Conservation (phyloP, 305 asterid species). For the Rubia tinctorum region DNA sequence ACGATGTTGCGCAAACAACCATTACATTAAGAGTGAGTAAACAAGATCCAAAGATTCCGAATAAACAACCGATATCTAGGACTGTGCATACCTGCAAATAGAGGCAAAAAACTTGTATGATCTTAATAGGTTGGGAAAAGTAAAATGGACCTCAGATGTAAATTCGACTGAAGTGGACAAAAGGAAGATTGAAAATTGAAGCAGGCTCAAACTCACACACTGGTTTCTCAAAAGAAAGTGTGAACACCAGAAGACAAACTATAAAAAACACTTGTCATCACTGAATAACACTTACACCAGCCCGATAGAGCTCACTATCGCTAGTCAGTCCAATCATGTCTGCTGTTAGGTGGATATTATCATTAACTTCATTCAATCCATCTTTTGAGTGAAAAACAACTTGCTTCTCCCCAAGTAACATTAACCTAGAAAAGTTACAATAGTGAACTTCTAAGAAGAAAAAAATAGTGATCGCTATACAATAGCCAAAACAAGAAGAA, state of each 20-base stretch:
- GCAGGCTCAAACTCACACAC: not conserved
- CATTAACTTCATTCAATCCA: slow-evolving; percentile 83
- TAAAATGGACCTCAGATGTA: not conserved
- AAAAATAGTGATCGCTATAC: not conserved
- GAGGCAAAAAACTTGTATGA: not conserved
- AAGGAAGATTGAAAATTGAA: not conserved
- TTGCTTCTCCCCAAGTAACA: slow-evolving; percentile 97
- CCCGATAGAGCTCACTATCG: slow-evolving; percentile 69
- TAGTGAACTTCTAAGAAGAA: slow-evolving; percentile 22
- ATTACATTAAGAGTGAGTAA: slow-evolving; percentile 80
- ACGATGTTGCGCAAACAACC: slow-evolving; percentile 92
- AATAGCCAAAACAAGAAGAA: not conserved
- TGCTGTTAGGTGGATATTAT: slow-evolving; percentile 83
- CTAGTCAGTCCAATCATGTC: slow-evolving; percentile 90
- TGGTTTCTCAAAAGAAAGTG: not conserved
- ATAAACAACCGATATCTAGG: slow-evolving; percentile 95
- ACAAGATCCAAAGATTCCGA: slow-evolving; percentile 95
- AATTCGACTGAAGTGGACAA: not conserved
- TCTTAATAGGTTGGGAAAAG: not conserved
- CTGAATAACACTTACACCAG: slow-evolving; percentile 65
- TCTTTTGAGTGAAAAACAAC: slow-evolving; percentile 91
- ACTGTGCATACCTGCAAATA: slow-evolving; percentile 73
- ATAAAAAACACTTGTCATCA: slow-evolving; percentile 8
- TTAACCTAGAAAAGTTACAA: slow-evolving; percentile 47
- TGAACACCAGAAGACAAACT: not conserved